Percentiles rank a stretch among this genome's conserved stretches.
Conservation (phyloP, 2,329 filamentous ascomycete genomes). For the Alternaria angustiovoidea region DNA sequence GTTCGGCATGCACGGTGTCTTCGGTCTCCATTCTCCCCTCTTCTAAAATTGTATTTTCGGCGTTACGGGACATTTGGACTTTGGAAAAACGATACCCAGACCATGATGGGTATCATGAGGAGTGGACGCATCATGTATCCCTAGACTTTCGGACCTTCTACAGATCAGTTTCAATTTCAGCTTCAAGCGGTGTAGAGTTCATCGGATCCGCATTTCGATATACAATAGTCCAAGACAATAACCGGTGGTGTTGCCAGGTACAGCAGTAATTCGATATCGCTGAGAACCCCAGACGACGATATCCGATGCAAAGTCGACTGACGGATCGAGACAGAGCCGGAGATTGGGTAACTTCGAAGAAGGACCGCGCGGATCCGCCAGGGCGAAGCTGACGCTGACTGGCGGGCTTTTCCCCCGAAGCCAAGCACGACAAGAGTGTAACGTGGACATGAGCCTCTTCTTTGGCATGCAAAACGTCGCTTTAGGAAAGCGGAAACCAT, state of each 20-base stretch:
- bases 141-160: conserved; percentile 8
- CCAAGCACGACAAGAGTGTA: conserved; percentile 3
- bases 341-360: not conserved
- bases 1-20: not conserved
- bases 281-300: not conserved
- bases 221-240: not conserved
- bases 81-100: conserved; percentile 12
- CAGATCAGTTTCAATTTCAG: not conserved
- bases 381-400: conserved; percentile 1
- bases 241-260: not conserved
- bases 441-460: not conserved
- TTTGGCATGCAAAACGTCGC: not conserved
- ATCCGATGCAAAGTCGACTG: not conserved
- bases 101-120: not conserved
- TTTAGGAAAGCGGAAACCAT: not conserved
- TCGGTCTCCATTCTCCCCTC: conserved; percentile 14
- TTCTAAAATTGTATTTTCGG: conserved; percentile 14
- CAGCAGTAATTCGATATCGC: not conserved
- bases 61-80: conserved; percentile 9
- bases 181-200: not conserved
- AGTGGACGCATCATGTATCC: conserved; percentile 5
- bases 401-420: not conserved
- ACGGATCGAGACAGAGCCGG: not conserved
- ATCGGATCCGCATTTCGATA: conserved; percentile 8
- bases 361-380: conserved; percentile 10